Conservation (phyloP, 2,329 filamentous ascomycete genomes). For the Dactylellina haptotyla region DNA sequence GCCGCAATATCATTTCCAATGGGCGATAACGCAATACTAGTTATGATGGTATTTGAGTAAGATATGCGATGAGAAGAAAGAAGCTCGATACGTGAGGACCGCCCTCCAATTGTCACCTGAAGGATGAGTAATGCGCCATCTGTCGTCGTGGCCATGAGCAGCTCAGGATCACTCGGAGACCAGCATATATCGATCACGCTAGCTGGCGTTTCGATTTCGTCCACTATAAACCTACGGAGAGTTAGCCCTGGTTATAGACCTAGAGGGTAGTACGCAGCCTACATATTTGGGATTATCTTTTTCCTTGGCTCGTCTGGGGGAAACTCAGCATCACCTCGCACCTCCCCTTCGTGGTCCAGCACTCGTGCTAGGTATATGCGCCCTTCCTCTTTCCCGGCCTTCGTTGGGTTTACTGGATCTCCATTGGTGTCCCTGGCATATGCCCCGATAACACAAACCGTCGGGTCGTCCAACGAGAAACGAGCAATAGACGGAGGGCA, state of each 20-base stretch:
- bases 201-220: conserved; percentile 45
- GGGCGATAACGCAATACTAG: conserved; percentile 48
- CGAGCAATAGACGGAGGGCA: conserved; percentile 50
- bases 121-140: conserved; percentile 40
- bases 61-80: conserved; percentile 46
- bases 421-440: conserved; percentile 41
- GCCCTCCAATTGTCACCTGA: conserved; percentile 36
- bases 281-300: conserved; percentile 55
- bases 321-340: conserved; percentile 53
- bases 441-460: conserved; percentile 52
- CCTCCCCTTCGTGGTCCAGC: conserved; percentile 54
- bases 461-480: conserved; percentile 52
- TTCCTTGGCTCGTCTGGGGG: conserved; percentile 45
- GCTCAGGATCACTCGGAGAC: conserved; percentile 49
- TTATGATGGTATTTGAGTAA: conserved; percentile 12
- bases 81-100: conserved; percentile 33
- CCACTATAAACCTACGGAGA: conserved; percentile 42
- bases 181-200: conserved; percentile 52
- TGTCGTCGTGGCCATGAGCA: conserved; percentile 51
- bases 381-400: conserved; percentile 26
- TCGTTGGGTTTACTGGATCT: conserved; percentile 49
- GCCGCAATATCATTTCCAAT: conserved; percentile 42
- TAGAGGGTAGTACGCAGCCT: not conserved
- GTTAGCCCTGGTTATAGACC: not conserved
- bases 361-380: conserved; percentile 47